Conservation (phyloP, 495 filamentous ascomycete species). For the Clohesyomyces aquaticus region DNA sequence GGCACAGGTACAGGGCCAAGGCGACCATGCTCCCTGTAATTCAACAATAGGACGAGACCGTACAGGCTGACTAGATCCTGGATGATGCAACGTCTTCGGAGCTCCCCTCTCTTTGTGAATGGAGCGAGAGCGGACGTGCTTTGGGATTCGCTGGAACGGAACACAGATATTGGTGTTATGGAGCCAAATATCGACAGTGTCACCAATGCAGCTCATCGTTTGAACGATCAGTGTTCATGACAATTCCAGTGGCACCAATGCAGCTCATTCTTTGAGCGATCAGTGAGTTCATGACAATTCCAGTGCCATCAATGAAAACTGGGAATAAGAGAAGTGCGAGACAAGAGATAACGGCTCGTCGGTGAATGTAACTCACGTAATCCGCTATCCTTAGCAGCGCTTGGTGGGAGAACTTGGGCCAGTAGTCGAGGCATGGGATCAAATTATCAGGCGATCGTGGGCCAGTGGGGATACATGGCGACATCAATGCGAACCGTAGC, state of each 20-base stretch:
- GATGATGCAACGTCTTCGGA: conserved; percentile 11
- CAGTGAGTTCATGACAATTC: background rate
- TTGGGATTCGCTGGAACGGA: no score
- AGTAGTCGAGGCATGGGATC: background rate
- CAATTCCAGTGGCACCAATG: background rate
- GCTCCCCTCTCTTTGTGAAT: background rate
- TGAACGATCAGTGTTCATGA: background rate
- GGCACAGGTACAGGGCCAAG: conserved; percentile 15
- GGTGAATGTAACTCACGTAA: background rate
- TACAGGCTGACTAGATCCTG: background rate
- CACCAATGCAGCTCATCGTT: background rate
- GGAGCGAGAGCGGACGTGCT: background rate
- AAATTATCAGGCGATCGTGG: background rate
- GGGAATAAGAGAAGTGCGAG: background rate
- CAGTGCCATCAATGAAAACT: background rate
- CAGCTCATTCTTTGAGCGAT: background rate
- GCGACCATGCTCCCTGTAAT: conserved; percentile 17
- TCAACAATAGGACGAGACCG: conserved; percentile 1
- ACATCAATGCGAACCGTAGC: no score
- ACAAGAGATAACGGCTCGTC: background rate
- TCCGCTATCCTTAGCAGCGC: background rate
- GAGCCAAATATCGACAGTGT: background rate
- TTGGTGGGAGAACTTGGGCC: background rate
- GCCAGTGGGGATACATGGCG: background rate
- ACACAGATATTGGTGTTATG: background rate